Evolutionary conservation across 129 eudicot genomes (phyloP), one percentile per base, ranked within the genome.

Genomic region (Flaveria trinervia): DNA sequence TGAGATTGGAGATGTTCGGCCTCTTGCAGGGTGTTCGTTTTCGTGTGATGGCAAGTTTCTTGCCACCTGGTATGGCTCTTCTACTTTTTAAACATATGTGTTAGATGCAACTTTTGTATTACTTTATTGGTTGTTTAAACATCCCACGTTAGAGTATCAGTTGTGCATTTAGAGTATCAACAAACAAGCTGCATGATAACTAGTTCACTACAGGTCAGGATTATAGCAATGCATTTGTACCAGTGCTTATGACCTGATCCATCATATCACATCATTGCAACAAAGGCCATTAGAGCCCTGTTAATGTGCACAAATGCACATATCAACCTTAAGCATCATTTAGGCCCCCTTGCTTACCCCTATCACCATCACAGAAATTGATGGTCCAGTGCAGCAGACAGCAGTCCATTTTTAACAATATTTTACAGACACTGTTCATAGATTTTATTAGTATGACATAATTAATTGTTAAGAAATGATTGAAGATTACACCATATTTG

Each of bases 1-100:
- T 83, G 97, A 91, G 73, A 87, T 89, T 60, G 98, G 97, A 13
- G 98, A 94, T 84, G 98, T 87, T 52, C 79, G 98, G 26, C 96
- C 98, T 3, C 96, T 94, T 68, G 89, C 87, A 1, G 98, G 98
- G 20, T 94, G 97, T 51, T 91, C 96, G 13, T 79, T 94, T 77
- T 91, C 97, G 6, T 78, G 65, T 26, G 92, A 94, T 54, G 96
- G 93, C n/a, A 80, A 83, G 64, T 82, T 87, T 80, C 97, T 94
- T 77, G 96, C 97, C 13, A 94, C 98, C 57, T 94, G 98, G 98
- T 94, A 87, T 46, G 65, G 39, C 7, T 75, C 68, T 80, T 28
- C n/a, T 14, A 50, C 48, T 45, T n/a, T 49, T 49, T 61, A 26
- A 18, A 7, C 39, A 12, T 62, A 25, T 77, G 82, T 49, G 14